Percentiles rank a stretch among this genome's conserved stretches.
Conservation (phyloP, 257 asterid species). For the Solanum chiquidenum region DNA sequence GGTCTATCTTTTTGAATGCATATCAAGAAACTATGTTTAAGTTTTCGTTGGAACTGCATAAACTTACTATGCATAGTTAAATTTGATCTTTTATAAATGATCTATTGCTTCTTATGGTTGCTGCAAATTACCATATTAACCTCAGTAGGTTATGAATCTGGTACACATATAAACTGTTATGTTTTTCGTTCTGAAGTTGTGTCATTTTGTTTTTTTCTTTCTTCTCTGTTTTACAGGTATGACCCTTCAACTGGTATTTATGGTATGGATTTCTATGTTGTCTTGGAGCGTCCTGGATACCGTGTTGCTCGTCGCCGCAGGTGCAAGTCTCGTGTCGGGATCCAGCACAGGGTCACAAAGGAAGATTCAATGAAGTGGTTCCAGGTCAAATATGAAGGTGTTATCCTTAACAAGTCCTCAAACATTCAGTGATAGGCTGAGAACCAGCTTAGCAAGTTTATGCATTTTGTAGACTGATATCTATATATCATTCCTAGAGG, state of each 20-base stretch:
- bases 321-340: conserved; percentile 73
- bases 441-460: not conserved
- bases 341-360: conserved; percentile 69
- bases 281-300: conserved; percentile 66
- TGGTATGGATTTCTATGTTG: conserved; percentile 77
- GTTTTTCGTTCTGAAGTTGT: not conserved
- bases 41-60: not conserved
- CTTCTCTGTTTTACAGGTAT: conserved; percentile 19
- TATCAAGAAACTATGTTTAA: not conserved
- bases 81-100: too few species aligned
- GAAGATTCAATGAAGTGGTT: conserved; percentile 77
- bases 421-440: conserved; percentile 14
- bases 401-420: conserved; percentile 62
- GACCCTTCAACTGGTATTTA: conserved; percentile 82
- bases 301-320: conserved; percentile 71
- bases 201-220: not conserved
- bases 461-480: conserved; percentile 2
- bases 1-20: not conserved
- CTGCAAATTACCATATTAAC: not conserved
- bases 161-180: not conserved
- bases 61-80: not conserved
- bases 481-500: not conserved
- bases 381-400: conserved; percentile 76
- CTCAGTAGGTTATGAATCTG: not conserved
- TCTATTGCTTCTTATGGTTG: not conserved